Conservation (phyloP, 306 rosid species). For the Canavalia ensiformis region DNA sequence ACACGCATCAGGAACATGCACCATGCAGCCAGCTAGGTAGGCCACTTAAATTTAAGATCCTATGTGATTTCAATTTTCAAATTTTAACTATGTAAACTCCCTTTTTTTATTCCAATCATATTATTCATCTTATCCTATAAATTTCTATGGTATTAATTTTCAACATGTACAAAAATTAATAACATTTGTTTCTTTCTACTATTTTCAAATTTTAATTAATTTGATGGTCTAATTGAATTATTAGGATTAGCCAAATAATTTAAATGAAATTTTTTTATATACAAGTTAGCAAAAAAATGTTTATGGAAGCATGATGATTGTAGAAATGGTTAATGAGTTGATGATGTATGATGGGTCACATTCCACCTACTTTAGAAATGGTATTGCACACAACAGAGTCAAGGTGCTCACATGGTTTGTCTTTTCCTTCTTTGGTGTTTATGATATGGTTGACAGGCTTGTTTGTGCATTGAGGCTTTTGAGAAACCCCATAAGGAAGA, state of each 20-base stretch:
- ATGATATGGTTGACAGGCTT: slow-evolving; percentile 47
- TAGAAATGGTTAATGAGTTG: slow-evolving; percentile 8
- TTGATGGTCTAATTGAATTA: no score
- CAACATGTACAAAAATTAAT: no score
- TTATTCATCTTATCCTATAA: no score
- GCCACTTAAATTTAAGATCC: neutral
- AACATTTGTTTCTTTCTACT: no score
- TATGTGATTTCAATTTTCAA: no score
- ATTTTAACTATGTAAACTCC: no score
- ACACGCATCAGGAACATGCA: slow-evolving; percentile 26
- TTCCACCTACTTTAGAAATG: slow-evolving; percentile 43
- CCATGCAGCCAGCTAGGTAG: slow-evolving; percentile 41
- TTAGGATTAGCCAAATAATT: no score
- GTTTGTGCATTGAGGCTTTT: slow-evolving; percentile 51
- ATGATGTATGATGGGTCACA: slow-evolving; percentile 40
- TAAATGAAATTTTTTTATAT: no score
- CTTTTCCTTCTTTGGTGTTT: slow-evolving; percentile 52
- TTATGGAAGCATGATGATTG: neutral
- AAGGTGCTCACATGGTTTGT: slow-evolving; percentile 65
- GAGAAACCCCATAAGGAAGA: slow-evolving; percentile 52
- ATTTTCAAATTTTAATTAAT: no score
- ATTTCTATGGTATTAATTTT: no score
- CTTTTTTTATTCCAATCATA: no score
- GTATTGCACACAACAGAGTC: slow-evolving; percentile 43
- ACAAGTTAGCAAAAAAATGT: no score